Percentiles rank a stretch among this genome's conserved stretches.
Conservation (phyloP, 305 asterid genomes). For the Striga hermonthica region DNA sequence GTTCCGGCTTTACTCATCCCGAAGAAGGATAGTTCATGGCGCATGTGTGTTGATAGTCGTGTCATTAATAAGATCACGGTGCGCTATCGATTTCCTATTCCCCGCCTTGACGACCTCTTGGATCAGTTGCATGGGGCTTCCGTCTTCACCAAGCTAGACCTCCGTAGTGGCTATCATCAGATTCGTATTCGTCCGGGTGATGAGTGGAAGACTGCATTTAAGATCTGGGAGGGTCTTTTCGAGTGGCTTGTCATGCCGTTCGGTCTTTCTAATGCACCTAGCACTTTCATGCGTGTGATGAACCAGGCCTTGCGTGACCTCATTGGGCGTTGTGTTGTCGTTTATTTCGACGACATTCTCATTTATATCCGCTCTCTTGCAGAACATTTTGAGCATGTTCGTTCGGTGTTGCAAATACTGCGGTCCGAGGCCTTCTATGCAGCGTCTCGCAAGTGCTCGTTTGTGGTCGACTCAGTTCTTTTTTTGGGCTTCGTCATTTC, state of each 20-base stretch:
- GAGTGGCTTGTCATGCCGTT: not conserved
- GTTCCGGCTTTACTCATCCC: constrained; percentile 3
- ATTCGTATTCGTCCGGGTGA: not conserved
- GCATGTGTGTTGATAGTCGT: constrained; percentile 26
- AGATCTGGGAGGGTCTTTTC: not conserved
- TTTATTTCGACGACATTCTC: too few species aligned
- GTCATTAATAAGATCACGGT: constrained; percentile 23
- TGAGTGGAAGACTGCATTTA: not conserved
- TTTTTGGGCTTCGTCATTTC: too few species aligned
- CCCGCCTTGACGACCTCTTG: not conserved
- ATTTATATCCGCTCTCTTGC: too few species aligned
- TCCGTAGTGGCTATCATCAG: not conserved
- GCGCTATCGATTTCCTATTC: not conserved
- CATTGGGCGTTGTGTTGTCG: not conserved
- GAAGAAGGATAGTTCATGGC: constrained; percentile 10
- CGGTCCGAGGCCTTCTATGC: not conserved
- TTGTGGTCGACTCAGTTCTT: not conserved
- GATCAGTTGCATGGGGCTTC: not conserved
- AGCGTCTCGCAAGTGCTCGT: not conserved
- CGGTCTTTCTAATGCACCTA: too few species aligned
- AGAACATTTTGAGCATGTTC: too few species aligned
- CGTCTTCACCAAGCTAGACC: not conserved
- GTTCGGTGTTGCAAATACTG: not conserved
- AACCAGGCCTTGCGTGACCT: not conserved
- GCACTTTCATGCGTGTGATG: not conserved